Percentiles rank a stretch among this genome's conserved stretches.
phyloP scores from a whole-genome alignment of 108 stramenopile genomes.

The Cylindrotheca fusiformis region DNA sequence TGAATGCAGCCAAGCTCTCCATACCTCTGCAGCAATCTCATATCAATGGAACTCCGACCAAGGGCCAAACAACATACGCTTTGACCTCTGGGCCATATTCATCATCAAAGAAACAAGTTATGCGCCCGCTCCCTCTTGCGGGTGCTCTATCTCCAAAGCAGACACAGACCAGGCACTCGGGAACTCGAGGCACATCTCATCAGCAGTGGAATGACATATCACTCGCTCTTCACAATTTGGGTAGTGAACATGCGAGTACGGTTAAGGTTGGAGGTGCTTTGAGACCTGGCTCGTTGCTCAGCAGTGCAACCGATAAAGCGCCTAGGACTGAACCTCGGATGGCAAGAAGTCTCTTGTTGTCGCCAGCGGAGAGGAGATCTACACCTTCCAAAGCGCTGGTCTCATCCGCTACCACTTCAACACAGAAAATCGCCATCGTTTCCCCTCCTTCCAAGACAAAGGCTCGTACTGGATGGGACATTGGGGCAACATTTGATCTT shows the following conservation, averaged over 20 bases:
- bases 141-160: not conserved
- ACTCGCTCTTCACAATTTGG: slow-evolving; percentile 5
- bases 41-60: not conserved
- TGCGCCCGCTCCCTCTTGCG: slow-evolving; percentile 14
- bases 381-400: not conserved
- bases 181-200: not conserved
- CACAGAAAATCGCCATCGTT: slow-evolving; percentile 14
- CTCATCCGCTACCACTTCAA: not conserved
- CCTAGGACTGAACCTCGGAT: not conserved
- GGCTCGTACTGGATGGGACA: slow-evolving; percentile 34
- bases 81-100: slow-evolving; percentile 1
- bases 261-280: slow-evolving; percentile 5
- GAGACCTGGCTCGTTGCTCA: not conserved
- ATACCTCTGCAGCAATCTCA: slow-evolving; percentile 1
- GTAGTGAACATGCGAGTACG: slow-evolving; percentile 1
- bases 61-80: slow-evolving; percentile 20
- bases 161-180: not conserved
- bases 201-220: slow-evolving; percentile 23
- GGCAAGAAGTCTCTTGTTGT: slow-evolving; percentile 13
- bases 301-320: not conserved
- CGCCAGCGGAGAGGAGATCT: slow-evolving; percentile 1
- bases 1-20: not conserved
- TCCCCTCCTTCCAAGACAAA: slow-evolving; percentile 24
- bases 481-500: slow-evolving; percentile 26
- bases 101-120: slow-evolving; percentile 2